These are phyloP conservation scores for Fusarium stilboides DNA, from an alignment of 2,329 filamentous ascomycete species.

Conservation along the genomic window DNA sequence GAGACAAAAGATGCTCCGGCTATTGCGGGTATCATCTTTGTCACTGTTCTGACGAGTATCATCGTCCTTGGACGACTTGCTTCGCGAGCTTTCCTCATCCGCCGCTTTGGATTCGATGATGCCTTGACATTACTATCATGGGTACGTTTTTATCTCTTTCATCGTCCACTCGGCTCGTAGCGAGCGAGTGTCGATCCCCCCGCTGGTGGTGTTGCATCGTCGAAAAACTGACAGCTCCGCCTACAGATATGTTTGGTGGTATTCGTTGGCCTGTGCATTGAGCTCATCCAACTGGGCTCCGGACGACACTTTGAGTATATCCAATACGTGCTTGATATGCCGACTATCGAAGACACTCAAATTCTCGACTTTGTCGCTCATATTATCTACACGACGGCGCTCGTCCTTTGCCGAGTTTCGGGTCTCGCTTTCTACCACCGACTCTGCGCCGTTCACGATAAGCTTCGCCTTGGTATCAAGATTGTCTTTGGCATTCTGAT, in stretches of 20 bases:
- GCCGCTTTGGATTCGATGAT: slow-evolving; percentile 59
- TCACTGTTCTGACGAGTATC: slow-evolving; percentile 54
- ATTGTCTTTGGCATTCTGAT: slow-evolving; percentile 56
- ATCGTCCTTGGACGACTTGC: slow-evolving; percentile 55
- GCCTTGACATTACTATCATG: slow-evolving; percentile 54
- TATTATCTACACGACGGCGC: slow-evolving; percentile 65
- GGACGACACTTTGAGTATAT: slow-evolving; percentile 63
- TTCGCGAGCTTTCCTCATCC: slow-evolving; percentile 56
- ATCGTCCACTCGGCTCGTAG: background rate
- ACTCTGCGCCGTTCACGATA: slow-evolving; percentile 57
- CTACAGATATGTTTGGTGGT: slow-evolving; percentile 56
- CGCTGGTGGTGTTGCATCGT: background rate
- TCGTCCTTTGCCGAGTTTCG: slow-evolving; percentile 66
- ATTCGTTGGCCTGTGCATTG: slow-evolving; percentile 61
- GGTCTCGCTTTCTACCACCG: slow-evolving; percentile 68
- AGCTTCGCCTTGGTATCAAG: slow-evolving; percentile 56
- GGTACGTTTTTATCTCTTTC: slow-evolving; percentile 48
- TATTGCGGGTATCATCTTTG: slow-evolving; percentile 58
- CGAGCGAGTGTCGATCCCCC: slow-evolving; percentile 23
- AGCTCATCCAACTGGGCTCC: slow-evolving; percentile 64
- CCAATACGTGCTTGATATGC: slow-evolving; percentile 61
- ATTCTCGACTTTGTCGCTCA: slow-evolving; percentile 66
- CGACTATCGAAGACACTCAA: slow-evolving; percentile 60
- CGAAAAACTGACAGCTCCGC: slow-evolving; percentile 19
- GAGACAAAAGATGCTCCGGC: slow-evolving; percentile 56